Evolutionary conservation across 441 rosid species (phyloP).

Genomic region (Gossypium davidsonii): DNA sequence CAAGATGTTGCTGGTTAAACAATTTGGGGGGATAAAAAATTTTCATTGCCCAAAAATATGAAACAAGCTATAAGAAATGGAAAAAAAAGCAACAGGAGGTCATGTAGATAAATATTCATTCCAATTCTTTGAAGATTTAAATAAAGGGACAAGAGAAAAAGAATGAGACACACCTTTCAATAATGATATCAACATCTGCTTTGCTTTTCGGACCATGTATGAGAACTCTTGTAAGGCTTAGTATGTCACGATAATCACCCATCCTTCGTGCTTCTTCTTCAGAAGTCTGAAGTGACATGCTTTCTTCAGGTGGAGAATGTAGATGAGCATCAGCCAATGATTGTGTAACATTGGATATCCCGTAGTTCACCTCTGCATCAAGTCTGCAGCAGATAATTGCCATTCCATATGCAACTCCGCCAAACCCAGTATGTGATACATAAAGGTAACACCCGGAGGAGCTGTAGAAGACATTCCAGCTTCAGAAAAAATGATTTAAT

Average conservation of each 20-base stretch:
- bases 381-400: slow-evolving; percentile 76
- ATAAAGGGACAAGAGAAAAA: neutral
- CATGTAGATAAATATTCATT: neutral
- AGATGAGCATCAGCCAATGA: slow-evolving; percentile 25
- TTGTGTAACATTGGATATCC: slow-evolving; percentile 25
- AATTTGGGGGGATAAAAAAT: neutral
- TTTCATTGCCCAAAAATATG: neutral
- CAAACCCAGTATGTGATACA: slow-evolving; percentile 90
- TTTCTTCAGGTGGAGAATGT: slow-evolving; percentile 31
- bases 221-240: slow-evolving; percentile 93
- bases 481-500: neutral
- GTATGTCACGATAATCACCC: slow-evolving; percentile 97
- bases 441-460: slow-evolving; percentile 74
- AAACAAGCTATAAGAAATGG: neutral
- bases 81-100: neutral
- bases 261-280: slow-evolving; percentile 73
- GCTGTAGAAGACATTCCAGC: slow-evolving; percentile 23
- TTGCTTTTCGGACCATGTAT: slow-evolving; percentile 90
- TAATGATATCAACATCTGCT: slow-evolving; percentile 70
- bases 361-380: slow-evolving; percentile 45
- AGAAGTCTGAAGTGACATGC: slow-evolving; percentile 43
- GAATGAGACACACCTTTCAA: slow-evolving; percentile 45
- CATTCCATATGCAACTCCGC: slow-evolving; percentile 95
- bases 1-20: neutral
- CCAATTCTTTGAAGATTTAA: neutral